Percentiles rank a stretch among this genome's conserved stretches.
Conservation (phyloP, 2,329 filamentous ascomycete species). For the Chrysosporium keratinophilum region DNA sequence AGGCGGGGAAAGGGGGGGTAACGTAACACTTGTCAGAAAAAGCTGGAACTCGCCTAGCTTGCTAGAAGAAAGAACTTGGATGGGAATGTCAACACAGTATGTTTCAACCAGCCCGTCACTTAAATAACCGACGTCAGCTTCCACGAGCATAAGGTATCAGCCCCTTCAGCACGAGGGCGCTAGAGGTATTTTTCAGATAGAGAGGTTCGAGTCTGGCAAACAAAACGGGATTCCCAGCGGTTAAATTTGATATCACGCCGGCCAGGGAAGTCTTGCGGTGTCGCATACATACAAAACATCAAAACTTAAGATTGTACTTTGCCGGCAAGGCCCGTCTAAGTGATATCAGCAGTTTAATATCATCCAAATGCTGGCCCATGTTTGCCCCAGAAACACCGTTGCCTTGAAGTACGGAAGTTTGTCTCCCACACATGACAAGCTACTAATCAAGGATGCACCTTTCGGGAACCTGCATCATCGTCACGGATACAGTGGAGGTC, state of each 20-base stretch:
- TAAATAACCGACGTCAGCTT: neutral
- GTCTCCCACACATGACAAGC: constrained; percentile 3
- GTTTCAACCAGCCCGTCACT: neutral
- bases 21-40: neutral
- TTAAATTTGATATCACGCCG: neutral
- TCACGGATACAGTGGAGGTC: constrained; percentile 4
- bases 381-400: constrained; percentile 2
- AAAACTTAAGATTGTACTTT: neutral
- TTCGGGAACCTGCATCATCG: constrained; percentile 13
- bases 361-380: neutral
- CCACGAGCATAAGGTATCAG: neutral
- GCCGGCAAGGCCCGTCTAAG: neutral
- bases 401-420: neutral
- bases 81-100: neutral
- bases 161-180: neutral
- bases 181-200: neutral
- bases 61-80: neutral
- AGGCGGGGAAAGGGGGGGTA: neutral
- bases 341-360: neutral
- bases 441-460: neutral
- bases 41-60: constrained; percentile 1
- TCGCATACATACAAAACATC: neutral
- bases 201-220: neutral
- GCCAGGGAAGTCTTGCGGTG: neutral
- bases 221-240: neutral